These are phyloP conservation scores for Fusarium sp. DNA, from an alignment of 2,329 filamentous ascomycete genomes.

Conservation along the genomic window DNA sequence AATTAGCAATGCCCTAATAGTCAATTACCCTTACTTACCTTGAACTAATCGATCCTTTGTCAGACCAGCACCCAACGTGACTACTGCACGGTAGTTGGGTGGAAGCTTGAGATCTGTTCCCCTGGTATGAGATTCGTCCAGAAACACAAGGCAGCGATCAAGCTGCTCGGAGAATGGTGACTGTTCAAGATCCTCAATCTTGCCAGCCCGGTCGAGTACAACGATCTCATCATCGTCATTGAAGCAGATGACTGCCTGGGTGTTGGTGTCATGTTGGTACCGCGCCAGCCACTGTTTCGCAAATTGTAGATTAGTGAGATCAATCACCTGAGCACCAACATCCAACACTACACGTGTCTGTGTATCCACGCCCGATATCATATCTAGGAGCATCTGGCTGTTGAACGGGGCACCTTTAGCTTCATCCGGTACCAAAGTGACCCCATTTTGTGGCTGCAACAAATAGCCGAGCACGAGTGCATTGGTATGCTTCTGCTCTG, in stretches of 20 bases:
- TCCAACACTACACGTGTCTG: constrained; percentile 58
- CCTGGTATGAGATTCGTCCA: constrained; percentile 77
- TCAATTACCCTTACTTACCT: constrained; percentile 56
- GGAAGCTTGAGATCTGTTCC: constrained; percentile 76
- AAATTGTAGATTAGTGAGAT: constrained; percentile 68
- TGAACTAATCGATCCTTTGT: constrained; percentile 78
- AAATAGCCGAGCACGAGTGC: constrained; percentile 71
- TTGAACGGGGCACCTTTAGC: not conserved
- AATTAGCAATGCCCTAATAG: not conserved
- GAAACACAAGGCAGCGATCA: constrained; percentile 70
- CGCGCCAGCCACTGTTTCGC: constrained; percentile 63
- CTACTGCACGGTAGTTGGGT: constrained; percentile 66
- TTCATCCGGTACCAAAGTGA: not conserved
- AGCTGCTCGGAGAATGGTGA: constrained; percentile 69
- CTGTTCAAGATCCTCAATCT: constrained; percentile 60
- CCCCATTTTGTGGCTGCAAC: constrained; percentile 59
- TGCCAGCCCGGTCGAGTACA: constrained; percentile 62
- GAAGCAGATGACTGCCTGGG: constrained; percentile 65
- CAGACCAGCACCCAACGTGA: constrained; percentile 72
- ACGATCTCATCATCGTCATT: constrained; percentile 64
- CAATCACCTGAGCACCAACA: constrained; percentile 76
- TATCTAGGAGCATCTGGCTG: not conserved
- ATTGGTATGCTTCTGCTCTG: constrained; percentile 67
- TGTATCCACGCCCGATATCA: not conserved
- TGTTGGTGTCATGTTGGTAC: constrained; percentile 2